Evolutionary conservation across 768 basidiomycete genomes (phyloP), one percentile per base, ranked within the genome.

Genomic region (Serendipita sp.): DNA sequence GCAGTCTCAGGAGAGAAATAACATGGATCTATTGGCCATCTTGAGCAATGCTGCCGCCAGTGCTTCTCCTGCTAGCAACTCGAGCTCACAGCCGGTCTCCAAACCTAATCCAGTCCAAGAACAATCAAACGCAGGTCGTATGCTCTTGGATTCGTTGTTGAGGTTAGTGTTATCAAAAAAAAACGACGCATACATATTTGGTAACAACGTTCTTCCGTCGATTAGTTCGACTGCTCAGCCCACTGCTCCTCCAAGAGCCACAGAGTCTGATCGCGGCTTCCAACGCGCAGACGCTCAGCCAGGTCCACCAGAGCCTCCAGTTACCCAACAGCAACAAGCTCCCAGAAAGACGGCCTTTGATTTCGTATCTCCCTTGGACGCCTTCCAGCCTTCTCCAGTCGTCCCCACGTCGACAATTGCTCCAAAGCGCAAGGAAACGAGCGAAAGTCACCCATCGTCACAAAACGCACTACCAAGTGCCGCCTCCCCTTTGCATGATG

Each of bases 311-410:
- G 30, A 63, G 33, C 62, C 63, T 31, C 65, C 63, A 64, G 61
- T 64, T 56, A 41, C 64, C 26, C 68, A 65, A 42, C 41, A 62
- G 14, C 68, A 72, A 56, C 78, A 77, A 58, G 22, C 43, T 24
- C 80, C 84, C 24, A 85, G 83, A 68, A 84, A 86, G 71, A 86
- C 87, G 56, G 82, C 90, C 80, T 92, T 92, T 67, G 88, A 90
- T 42, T 91, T 88, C 65, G 78, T 85, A 58, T 89, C 88, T 56
- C 84, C 90, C 1, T 90, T 91, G 67, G 89, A 92, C 67, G 88
- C 86, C 26, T 78, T 91, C 50, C 78, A 73, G n/a, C 66, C 82
- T 5, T 73, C 78, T n/a, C 70, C 79, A 16, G 60, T 61, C 34
- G 56, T 41, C 30, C 38, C 41, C 16, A 48, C 9, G 20, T 22